Conservation (phyloP, 257 asterid genomes). For the Capsicum baccatum region DNA sequence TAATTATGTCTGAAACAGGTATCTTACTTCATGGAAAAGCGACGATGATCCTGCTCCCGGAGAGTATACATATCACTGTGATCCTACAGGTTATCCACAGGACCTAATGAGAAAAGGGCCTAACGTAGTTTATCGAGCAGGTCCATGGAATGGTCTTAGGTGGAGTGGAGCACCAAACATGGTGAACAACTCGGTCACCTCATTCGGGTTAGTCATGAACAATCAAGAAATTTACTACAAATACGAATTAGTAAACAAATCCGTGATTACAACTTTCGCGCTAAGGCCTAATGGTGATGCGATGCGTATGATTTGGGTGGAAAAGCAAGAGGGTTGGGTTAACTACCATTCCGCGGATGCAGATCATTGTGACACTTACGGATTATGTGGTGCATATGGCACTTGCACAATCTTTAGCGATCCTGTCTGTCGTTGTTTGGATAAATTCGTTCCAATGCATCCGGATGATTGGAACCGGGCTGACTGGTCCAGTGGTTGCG, state of each 20-base stretch:
- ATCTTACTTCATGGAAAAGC: slow-evolving; percentile 36
- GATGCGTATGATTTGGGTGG: slow-evolving; percentile 21
- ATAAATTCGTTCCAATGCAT: slow-evolving; percentile 36
- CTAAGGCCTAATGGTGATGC: background rate
- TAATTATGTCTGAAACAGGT: slow-evolving; percentile 16
- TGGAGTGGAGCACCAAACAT: slow-evolving; percentile 31
- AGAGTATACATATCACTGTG: slow-evolving; percentile 30
- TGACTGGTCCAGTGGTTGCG: slow-evolving; percentile 44
- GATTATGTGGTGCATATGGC: slow-evolving; percentile 42
- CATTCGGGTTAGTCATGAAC: background rate
- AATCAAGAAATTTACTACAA: background rate
- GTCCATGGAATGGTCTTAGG: slow-evolving; percentile 36
- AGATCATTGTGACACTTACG: slow-evolving; percentile 37
- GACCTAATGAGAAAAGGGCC: slow-evolving; percentile 31
- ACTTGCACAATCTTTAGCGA: slow-evolving; percentile 31
- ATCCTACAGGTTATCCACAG: slow-evolving; percentile 36
- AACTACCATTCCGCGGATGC: background rate
- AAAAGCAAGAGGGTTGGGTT: slow-evolving; percentile 26
- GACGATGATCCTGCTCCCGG: slow-evolving; percentile 39
- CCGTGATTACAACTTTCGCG: background rate
- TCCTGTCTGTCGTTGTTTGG: slow-evolving; percentile 45
- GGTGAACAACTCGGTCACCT: slow-evolving; percentile 4
- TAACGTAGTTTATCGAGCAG: slow-evolving; percentile 24
- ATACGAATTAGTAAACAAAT: slow-evolving; percentile 17
- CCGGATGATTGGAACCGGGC: slow-evolving; percentile 32